Evolutionary conservation across 495 filamentous ascomycete genomes (phyloP).

Genomic region (Glonium stellatum): DNA sequence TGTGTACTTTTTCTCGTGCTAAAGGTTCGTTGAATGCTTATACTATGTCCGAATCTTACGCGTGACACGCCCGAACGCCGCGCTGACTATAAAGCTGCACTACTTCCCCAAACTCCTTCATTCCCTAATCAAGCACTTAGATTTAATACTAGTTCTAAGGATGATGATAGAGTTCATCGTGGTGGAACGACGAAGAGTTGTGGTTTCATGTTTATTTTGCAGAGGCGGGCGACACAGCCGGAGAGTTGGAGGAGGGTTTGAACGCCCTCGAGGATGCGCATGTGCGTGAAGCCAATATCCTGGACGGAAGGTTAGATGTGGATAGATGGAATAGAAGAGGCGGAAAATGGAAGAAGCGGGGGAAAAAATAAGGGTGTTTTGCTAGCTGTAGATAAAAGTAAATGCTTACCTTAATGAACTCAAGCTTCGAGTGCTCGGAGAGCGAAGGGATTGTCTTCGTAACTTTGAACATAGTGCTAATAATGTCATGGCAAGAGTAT

Average conservation of each 20-base stretch:
- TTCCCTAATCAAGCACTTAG: neutral
- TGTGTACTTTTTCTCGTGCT: too few species aligned
- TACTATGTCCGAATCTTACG: neutral
- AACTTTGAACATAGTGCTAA: slow-evolving; percentile 97
- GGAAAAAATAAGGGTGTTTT: too few species aligned
- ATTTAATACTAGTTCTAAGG: neutral
- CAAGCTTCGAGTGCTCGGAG: slow-evolving; percentile 87
- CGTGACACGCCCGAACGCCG: neutral
- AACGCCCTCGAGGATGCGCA: slow-evolving; percentile 95
- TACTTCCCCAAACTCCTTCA: neutral
- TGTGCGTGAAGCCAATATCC: slow-evolving; percentile 98
- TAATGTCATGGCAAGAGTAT: slow-evolving; percentile 94
- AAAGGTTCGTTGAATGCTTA: too few species aligned
- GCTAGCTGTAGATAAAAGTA: neutral
- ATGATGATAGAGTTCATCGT: neutral
- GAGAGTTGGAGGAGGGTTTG: slow-evolving; percentile 89
- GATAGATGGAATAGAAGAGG: neutral
- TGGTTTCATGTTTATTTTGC: slow-evolving; percentile 92
- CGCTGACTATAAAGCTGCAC: neutral
- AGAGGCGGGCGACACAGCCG: slow-evolving; percentile 81
- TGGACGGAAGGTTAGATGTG: neutral
- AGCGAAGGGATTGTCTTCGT: slow-evolving; percentile 88
- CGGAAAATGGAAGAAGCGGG: too few species aligned
- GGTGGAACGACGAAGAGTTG: slow-evolving; percentile 57
- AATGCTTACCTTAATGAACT: slow-evolving; percentile 65